These are phyloP conservation scores for Stephanodiscus minutulus DNA, from an alignment of 108 stramenopile genomes.

Conservation along the genomic window DNA sequence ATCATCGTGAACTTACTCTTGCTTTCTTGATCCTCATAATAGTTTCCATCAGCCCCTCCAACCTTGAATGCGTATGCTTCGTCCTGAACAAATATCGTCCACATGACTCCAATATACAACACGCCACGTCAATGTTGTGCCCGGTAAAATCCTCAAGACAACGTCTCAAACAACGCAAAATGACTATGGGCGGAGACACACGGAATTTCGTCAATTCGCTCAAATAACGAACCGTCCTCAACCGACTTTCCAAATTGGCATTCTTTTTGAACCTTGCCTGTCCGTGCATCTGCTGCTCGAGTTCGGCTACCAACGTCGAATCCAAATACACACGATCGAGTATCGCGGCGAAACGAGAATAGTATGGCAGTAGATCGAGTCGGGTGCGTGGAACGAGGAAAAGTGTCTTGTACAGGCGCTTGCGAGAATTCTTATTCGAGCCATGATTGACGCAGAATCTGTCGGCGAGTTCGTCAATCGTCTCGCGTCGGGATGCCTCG, in stretches of 20 bases:
- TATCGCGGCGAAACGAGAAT: conserved; percentile 86
- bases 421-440: conserved; percentile 75
- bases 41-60: conserved; percentile 75
- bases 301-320: conserved; percentile 60
- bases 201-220: conserved; percentile 95
- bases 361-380: conserved; percentile 89
- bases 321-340: conserved; percentile 79
- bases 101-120: conserved; percentile 88
- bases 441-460: conserved; percentile 84
- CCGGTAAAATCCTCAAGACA: conserved; percentile 90
- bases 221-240: conserved; percentile 85
- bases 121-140: conserved; percentile 87
- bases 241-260: conserved; percentile 77
- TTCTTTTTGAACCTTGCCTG: conserved; percentile 86
- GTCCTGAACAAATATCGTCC: conserved; percentile 87
- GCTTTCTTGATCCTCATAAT: conserved; percentile 89
- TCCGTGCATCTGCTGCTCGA: conserved; percentile 88
- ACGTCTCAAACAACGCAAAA: conserved; percentile 77
- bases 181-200: conserved; percentile 91
- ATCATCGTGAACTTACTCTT: conserved; percentile 54
- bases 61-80: conserved; percentile 73
- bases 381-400: conserved; percentile 83
- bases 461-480: conserved; percentile 89
- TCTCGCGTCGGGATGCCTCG: conserved; percentile 84
- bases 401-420: conserved; percentile 80